These are phyloP conservation scores for Globisporangium yorkense DNA, from an alignment of 352 stramenopile species.

Conservation along the genomic window DNA sequence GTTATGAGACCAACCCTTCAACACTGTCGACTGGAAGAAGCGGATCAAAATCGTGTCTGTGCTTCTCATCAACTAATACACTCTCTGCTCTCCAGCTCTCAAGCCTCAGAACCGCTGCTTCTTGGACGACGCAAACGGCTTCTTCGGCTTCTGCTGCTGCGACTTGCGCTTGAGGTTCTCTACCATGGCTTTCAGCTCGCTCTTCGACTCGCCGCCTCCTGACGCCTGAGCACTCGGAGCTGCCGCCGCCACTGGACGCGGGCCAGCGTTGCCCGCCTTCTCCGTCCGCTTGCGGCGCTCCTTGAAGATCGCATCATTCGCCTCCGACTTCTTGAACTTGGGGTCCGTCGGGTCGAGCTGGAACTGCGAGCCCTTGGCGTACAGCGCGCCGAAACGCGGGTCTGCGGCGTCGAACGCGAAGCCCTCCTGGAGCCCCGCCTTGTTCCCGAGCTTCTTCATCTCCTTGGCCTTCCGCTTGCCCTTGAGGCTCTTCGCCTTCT, in stretches of 20 bases:
- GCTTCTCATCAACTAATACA: neutral
- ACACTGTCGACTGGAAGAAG: too few relatives aligned
- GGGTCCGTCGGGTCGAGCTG: conserved; percentile 79
- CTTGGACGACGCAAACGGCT: conserved; percentile 25
- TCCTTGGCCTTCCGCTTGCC: conserved; percentile 77
- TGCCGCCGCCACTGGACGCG: neutral
- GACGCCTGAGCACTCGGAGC: neutral
- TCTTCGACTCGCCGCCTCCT: conserved; percentile 19
- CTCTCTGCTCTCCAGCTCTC: neutral
- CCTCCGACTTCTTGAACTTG: conserved; percentile 81
- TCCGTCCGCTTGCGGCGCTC: conserved; percentile 67
- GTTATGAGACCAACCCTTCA: too few relatives aligned
- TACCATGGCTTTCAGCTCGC: conserved; percentile 61
- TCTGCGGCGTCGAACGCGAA: conserved; percentile 76
- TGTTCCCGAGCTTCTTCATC: conserved; percentile 62
- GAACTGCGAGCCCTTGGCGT: conserved; percentile 72
- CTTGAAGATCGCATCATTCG: conserved; percentile 73
- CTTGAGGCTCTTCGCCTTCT: conserved; percentile 72
- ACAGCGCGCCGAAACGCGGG: conserved; percentile 69
- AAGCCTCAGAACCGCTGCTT: conserved; percentile 30
- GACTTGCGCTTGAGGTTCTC: conserved; percentile 83
- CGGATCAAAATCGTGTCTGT: too few relatives aligned
- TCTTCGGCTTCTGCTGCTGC: conserved; percentile 40
- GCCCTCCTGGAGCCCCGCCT: conserved; percentile 58
- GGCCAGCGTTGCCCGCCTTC: conserved; percentile 10